Percentiles rank a stretch among this genome's conserved stretches.
Evolutionary conservation across 306 rosid genomes (phyloP).

Genomic region (Cucumis cinereus): DNA sequence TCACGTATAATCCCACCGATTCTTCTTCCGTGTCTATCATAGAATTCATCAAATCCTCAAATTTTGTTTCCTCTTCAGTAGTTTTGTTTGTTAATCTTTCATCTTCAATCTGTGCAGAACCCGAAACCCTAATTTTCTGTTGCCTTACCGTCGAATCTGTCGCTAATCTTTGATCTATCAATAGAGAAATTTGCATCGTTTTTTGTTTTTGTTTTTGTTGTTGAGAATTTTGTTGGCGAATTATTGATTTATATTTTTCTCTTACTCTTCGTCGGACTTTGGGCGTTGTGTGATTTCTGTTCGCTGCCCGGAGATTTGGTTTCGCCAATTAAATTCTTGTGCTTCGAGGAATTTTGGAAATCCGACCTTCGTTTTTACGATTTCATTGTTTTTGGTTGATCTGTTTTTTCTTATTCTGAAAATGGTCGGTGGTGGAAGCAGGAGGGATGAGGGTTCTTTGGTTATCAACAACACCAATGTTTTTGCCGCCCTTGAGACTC

Average conservation of each 20-base stretch:
- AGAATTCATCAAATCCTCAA: neutral
- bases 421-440: slow-evolving; percentile 85
- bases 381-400: slow-evolving; percentile 15
- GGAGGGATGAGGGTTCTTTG: slow-evolving; percentile 81
- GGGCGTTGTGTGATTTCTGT: neutral
- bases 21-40: neutral
- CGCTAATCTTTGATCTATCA: slow-evolving; percentile 21
- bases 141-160: neutral
- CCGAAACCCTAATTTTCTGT: slow-evolving; percentile 5
- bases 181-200: neutral
- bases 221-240: neutral
- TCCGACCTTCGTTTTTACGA: neutral
- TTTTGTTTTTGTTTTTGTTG: neutral
- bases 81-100: neutral
- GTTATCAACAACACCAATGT: slow-evolving; percentile 67
- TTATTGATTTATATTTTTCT: neutral
- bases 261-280: neutral
- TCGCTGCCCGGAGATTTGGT: neutral
- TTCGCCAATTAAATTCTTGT: neutral
- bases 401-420: slow-evolving; percentile 16
- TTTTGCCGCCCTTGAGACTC: slow-evolving; percentile 77
- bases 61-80: neutral
- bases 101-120: neutral
- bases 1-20: slow-evolving; percentile 1
- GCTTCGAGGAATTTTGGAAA: neutral